phyloP scores from a whole-genome alignment of 495 filamentous ascomycete species.

The Trichoderma asperelloides region DNA sequence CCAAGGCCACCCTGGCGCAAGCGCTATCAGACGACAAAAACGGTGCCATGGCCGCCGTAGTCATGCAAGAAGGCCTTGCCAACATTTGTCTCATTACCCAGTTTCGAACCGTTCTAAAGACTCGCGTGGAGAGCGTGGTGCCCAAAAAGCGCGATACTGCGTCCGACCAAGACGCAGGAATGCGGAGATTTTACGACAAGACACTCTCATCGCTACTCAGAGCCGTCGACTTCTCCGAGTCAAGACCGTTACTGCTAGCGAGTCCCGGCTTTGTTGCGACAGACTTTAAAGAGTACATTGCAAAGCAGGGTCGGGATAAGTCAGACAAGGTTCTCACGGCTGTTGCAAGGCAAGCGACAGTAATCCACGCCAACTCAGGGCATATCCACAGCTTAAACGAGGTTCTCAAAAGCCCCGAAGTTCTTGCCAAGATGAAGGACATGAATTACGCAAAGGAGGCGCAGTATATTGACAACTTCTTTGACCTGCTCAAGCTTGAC shows the following conservation, averaged over 20 bases:
- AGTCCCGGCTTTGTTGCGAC: constrained; percentile 81
- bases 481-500: constrained; percentile 68
- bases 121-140: constrained; percentile 74
- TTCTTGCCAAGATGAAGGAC: constrained; percentile 65
- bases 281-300: constrained; percentile 73
- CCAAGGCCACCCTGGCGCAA: constrained; percentile 67
- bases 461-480: constrained; percentile 76
- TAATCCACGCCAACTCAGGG: constrained; percentile 77
- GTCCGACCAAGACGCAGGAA: constrained; percentile 62
- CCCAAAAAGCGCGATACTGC: constrained; percentile 63
- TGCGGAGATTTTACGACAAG: constrained; percentile 73
- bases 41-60: constrained; percentile 74
- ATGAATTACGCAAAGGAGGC: constrained; percentile 84
- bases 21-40: constrained; percentile 66
- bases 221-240: constrained; percentile 63
- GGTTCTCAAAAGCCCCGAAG: constrained; percentile 69
- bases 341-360: constrained; percentile 54
- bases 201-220: constrained; percentile 66
- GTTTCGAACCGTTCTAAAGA: constrained; percentile 78
- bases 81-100: constrained; percentile 93
- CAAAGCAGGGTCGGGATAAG: constrained; percentile 57
- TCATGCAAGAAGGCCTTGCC: constrained; percentile 90
- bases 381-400: constrained; percentile 81
- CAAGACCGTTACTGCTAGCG: constrained; percentile 72
- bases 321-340: constrained; percentile 51